Evolutionary conservation across 352 stramenopile species (phyloP).

Genomic region (Globisporangium uncinulatum): DNA sequence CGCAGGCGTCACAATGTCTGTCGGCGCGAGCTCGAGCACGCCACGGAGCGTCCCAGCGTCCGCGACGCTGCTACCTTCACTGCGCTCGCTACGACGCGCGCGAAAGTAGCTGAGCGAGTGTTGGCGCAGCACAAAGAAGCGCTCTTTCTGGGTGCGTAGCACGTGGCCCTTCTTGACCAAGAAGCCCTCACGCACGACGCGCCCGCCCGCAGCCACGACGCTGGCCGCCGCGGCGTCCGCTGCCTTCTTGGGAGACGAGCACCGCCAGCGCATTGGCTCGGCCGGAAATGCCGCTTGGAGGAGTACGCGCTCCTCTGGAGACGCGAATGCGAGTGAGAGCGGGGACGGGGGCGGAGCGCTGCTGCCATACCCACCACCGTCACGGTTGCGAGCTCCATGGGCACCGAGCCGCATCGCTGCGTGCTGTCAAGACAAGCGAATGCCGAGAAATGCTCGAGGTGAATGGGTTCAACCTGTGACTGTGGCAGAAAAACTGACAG

Average conservation of each 20-base stretch:
- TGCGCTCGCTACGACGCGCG: conserved; percentile 17
- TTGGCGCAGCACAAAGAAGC: conserved; percentile 39
- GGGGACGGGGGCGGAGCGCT: conserved; percentile 2
- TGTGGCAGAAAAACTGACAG: background rate
- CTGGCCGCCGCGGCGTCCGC: conserved; percentile 1
- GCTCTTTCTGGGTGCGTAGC: conserved; percentile 49
- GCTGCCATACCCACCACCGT: background rate
- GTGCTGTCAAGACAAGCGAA: background rate
- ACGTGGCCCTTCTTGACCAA: conserved; percentile 51
- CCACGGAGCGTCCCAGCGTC: conserved; percentile 31
- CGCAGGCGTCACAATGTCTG: conserved; percentile 40
- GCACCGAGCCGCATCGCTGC: conserved; percentile 1
- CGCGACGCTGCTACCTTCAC: conserved; percentile 13
- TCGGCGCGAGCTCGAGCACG: conserved; percentile 33
- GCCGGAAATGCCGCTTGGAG: conserved; percentile 1
- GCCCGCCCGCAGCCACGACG: conserved; percentile 4
- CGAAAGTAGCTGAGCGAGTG: conserved; percentile 43
- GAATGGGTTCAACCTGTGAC: background rate
- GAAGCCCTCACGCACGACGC: conserved; percentile 29
- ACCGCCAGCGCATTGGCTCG: conserved; percentile 14
- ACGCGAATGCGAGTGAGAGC: background rate
- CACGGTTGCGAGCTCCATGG: background rate
- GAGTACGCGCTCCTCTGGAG: conserved; percentile 4
- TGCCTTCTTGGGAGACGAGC: conserved; percentile 2
- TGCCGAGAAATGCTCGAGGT: background rate